Evolutionary conservation across 2,329 filamentous ascomycete genomes (phyloP).

Genomic region (Dactylellina cionopaga): DNA sequence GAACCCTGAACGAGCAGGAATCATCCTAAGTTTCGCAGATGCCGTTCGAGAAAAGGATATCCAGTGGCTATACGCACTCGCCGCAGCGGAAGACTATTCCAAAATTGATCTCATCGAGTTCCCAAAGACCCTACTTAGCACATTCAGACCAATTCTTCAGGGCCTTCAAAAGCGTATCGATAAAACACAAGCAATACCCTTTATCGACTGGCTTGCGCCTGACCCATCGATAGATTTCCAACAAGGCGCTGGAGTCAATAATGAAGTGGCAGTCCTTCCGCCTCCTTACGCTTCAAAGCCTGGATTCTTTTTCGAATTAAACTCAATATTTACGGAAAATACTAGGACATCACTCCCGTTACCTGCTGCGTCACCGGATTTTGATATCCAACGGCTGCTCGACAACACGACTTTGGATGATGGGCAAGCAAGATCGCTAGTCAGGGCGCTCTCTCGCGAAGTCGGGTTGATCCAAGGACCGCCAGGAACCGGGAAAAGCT

Average conservation of each 20-base stretch:
- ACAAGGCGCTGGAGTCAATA: slow-evolving; percentile 17
- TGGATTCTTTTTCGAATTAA: slow-evolving; percentile 66
- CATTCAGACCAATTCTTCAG: slow-evolving; percentile 69
- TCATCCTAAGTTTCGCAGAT: slow-evolving; percentile 54
- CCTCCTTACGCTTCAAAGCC: slow-evolving; percentile 66
- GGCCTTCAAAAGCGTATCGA: slow-evolving; percentile 68
- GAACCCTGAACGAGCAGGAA: slow-evolving; percentile 54
- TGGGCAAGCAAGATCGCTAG: slow-evolving; percentile 66
- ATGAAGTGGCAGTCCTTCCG: slow-evolving; percentile 60
- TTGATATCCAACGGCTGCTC: slow-evolving; percentile 56
- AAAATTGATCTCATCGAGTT: slow-evolving; percentile 68
- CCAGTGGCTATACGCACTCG: slow-evolving; percentile 12
- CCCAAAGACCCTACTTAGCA: slow-evolving; percentile 68
- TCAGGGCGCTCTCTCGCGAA: slow-evolving; percentile 66
- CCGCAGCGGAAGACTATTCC: neutral
- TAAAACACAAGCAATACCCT: slow-evolving; percentile 63
- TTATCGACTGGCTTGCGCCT: slow-evolving; percentile 64
- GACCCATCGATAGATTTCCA: slow-evolving; percentile 27
- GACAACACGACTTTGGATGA: slow-evolving; percentile 65
- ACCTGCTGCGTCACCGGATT: slow-evolving; percentile 25
- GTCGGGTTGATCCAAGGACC: slow-evolving; percentile 75
- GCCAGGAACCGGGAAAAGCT: slow-evolving; percentile 76
- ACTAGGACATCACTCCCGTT: slow-evolving; percentile 18
- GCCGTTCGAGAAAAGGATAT: slow-evolving; percentile 54
- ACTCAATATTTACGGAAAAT: slow-evolving; percentile 40